Evolutionary conservation across 305 asterid genomes (phyloP), one percentile per base, ranked within the genome.

Genomic region (Fraxinus floribunda): DNA sequence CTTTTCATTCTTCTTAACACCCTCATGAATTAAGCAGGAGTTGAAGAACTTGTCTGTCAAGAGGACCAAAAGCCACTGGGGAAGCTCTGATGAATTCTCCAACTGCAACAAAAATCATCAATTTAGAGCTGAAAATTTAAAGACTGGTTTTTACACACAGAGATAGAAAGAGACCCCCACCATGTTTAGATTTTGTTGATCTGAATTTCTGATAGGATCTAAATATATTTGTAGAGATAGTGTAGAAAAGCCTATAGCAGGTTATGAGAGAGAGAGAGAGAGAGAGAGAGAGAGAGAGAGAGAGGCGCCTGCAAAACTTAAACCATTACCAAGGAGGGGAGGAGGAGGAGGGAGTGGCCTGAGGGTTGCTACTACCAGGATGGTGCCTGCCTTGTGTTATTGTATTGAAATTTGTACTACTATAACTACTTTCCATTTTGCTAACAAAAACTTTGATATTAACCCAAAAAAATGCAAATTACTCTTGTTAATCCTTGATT

Each of bases 1-100:
- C 78, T 91, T 94, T 1, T 93, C 98, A 10, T 93, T 94, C 84
- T 90, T 94, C 88, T 79, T 89, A 0, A 66, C 80, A 20, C 82
- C 87, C 60, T 89, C 89, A 52, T 93, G 97, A 86, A 86, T 81
- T 82, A 87, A 41, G 87, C 97, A 94, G 73, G 91, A 86, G 16
- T 86, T 86, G 89, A 91, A 93, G 80, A 90, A 93, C 55, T 92
- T 91, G 87, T 90, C 92, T 0, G 86, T 75, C 80, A 92, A 34
- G 2, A 93, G 90, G 1, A 88, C 76, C 8, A 74, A 66, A 0
- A 93, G 90, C 97, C 98, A 93, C 30, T 57, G 79, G 0, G 98
- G 98, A 30, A 91, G 87, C 32, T 64, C 64, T 0, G 29, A 22
- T 22, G 84, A 79, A 41, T 38, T 35, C 73, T 86, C 90, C 81